Evolutionary conservation across 257 asterid species (phyloP).

Genomic region (Lycium barbarum): DNA sequence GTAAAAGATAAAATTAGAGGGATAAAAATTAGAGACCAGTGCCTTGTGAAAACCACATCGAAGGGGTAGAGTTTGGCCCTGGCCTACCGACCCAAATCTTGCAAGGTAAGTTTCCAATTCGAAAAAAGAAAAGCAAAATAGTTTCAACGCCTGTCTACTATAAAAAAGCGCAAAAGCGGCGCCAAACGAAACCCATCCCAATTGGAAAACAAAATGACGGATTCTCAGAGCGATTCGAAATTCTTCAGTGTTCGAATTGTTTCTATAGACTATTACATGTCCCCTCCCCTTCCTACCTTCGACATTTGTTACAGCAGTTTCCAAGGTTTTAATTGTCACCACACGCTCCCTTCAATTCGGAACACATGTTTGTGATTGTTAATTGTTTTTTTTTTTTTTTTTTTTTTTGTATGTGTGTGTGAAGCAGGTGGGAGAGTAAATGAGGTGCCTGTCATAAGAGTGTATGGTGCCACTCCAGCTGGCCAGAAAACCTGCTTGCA

Average conservation of each 20-base stretch:
- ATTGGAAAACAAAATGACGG: slow-evolving; percentile 48
- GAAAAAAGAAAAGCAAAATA: not conserved
- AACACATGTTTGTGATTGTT: not conserved
- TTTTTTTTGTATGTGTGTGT: not conserved
- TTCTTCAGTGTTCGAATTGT: slow-evolving; percentile 80
- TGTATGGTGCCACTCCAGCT: slow-evolving; percentile 91
- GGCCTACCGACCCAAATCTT: not conserved
- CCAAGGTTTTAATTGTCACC: slow-evolving; percentile 54
- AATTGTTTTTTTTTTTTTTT: not conserved
- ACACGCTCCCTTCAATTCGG: not conserved
- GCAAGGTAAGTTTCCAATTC: not conserved
- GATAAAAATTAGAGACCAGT: too few species aligned
- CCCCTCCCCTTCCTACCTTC: slow-evolving; percentile 71
- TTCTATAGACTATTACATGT: slow-evolving; percentile 83
- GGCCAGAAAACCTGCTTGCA: slow-evolving; percentile 97
- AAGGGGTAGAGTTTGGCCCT: not conserved
- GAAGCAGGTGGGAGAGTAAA: slow-evolving; percentile 85
- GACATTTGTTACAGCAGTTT: slow-evolving; percentile 73
- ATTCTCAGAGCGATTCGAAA: slow-evolving; percentile 49
- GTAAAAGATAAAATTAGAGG: too few species aligned
- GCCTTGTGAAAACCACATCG: too few species aligned
- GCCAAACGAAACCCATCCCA: not conserved
- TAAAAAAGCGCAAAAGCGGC: slow-evolving; percentile 20
- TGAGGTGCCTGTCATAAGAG: slow-evolving; percentile 88
- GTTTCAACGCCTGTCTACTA: not conserved